Evolutionary conservation across 129 eudicot genomes (phyloP).

Genomic region (Flaveria sonorensis): DNA sequence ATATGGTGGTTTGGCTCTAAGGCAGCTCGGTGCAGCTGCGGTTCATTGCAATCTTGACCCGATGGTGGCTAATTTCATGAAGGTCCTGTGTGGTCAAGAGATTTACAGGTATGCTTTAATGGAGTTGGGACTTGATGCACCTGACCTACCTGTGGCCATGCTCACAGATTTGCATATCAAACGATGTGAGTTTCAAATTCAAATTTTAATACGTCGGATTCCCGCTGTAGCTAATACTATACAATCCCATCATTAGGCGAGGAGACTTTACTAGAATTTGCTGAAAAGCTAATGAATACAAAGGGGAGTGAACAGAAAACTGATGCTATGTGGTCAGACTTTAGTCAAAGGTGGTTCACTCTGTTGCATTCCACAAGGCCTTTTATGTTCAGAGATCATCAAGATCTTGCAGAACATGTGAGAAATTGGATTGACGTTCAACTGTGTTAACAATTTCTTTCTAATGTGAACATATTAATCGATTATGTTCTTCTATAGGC

Average conservation of each 20-base stretch:
- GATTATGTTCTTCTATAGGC: slow-evolving; percentile 39
- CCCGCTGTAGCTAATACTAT: no score
- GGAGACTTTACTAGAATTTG: slow-evolving; percentile 50
- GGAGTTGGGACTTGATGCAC: slow-evolving; percentile 79
- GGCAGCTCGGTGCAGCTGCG: slow-evolving; percentile 80
- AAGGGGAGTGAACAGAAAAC: slow-evolving; percentile 44
- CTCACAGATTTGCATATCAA: slow-evolving; percentile 62
- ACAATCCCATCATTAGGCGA: slow-evolving; percentile 47
- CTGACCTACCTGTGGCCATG: slow-evolving; percentile 86
- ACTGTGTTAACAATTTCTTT: no score
- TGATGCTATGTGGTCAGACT: slow-evolving; percentile 75
- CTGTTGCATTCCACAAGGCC: slow-evolving; percentile 78
- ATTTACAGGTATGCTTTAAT: slow-evolving; percentile 76
- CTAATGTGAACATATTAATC: background rate
- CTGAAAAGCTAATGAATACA: slow-evolving; percentile 36
- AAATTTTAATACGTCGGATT: no score
- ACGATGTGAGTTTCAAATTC: slow-evolving; percentile 42
- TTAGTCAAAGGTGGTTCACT: slow-evolving; percentile 84
- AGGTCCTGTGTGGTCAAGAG: slow-evolving; percentile 78
- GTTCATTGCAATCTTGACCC: slow-evolving; percentile 76
- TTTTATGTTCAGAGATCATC: slow-evolving; percentile 47
- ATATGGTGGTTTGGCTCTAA: slow-evolving; percentile 71
- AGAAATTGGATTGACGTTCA: background rate
- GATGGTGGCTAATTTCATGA: slow-evolving; percentile 74
- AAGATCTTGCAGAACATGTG: slow-evolving; percentile 80